phyloP scores from a whole-genome alignment of 2,329 filamentous ascomycete genomes.

The Beauveria medogensis region DNA sequence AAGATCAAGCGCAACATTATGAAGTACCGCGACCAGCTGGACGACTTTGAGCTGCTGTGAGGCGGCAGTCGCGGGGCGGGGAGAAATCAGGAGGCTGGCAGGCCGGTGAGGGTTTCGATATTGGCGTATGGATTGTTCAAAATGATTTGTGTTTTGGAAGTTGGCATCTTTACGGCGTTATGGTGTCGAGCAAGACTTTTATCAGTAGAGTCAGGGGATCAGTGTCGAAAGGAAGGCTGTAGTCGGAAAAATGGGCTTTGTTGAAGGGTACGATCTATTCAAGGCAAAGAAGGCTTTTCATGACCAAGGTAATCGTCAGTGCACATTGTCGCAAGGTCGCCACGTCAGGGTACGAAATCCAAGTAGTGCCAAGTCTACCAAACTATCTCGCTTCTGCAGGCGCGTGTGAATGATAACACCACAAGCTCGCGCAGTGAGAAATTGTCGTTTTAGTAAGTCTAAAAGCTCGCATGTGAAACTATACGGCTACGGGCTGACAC shows the following conservation, averaged over 20 bases:
- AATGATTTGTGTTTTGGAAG: background rate
- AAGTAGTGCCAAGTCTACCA: background rate
- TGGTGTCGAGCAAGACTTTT: background rate
- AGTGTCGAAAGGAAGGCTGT: background rate
- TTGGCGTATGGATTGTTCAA: background rate
- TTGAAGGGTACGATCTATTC: background rate
- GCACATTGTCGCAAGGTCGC: background rate
- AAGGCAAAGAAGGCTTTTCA: background rate
- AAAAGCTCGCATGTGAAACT: background rate
- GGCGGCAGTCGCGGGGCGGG: background rate
- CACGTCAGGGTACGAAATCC: background rate
- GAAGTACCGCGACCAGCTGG: constrained; percentile 88
- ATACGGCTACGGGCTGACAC: background rate
- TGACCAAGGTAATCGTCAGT: background rate
- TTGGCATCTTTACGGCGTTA: constrained; percentile 5
- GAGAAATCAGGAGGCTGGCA: no score
- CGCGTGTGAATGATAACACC: background rate
- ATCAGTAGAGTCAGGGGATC: background rate
- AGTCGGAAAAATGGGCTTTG: background rate
- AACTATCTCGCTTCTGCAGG: background rate
- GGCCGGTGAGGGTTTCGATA: background rate
- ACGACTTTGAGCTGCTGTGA: constrained; percentile 88
- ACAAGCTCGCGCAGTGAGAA: background rate
- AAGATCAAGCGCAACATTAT: constrained; percentile 97
- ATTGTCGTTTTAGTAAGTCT: no score